phyloP scores from a whole-genome alignment of 768 basidiomycete genomes.

The Hygrophorus russula region DNA sequence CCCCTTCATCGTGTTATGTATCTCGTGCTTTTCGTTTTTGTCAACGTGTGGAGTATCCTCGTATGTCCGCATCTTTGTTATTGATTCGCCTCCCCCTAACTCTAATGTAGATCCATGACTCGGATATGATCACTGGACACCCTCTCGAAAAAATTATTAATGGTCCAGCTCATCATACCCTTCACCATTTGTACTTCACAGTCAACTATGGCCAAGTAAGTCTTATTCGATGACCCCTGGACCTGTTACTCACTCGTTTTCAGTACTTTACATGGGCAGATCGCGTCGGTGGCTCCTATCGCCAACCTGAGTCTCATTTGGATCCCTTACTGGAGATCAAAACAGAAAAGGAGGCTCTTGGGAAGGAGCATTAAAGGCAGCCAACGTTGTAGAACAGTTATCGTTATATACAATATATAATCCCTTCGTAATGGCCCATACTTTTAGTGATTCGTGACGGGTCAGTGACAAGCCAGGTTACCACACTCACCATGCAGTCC shows the following conservation, averaged over 20 bases:
- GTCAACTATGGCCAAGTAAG: constrained; percentile 88
- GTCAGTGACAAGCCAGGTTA: too few relatives aligned
- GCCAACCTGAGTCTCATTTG: constrained; percentile 70
- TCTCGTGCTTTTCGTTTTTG: constrained; percentile 77
- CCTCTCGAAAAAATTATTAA: constrained; percentile 85
- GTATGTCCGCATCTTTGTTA: constrained; percentile 31
- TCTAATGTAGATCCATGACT: constrained; percentile 78
- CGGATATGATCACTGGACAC: constrained; percentile 95
- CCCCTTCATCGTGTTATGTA: constrained; percentile 82
- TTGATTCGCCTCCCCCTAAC: not conserved
- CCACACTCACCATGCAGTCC: constrained; percentile 32
- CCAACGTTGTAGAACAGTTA: not conserved
- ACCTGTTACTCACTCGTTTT: constrained; percentile 5
- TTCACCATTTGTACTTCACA: constrained; percentile 95
- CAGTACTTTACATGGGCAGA: constrained; percentile 98
- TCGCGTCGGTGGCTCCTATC: constrained; percentile 72
- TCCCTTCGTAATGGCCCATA: not conserved
- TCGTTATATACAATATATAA: not conserved
- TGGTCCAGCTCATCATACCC: constrained; percentile 95
- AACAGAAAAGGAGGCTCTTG: constrained; percentile 5
- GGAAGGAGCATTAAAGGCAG: not conserved
- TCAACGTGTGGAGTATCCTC: constrained; percentile 92
- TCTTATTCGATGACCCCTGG: constrained; percentile 7
- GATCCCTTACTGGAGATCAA: constrained; percentile 77
- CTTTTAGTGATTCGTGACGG: not conserved